Base-by-base conservation (phyloP, 352 stramenopile species). In the Phytophthora fragariaefolia region DNA sequence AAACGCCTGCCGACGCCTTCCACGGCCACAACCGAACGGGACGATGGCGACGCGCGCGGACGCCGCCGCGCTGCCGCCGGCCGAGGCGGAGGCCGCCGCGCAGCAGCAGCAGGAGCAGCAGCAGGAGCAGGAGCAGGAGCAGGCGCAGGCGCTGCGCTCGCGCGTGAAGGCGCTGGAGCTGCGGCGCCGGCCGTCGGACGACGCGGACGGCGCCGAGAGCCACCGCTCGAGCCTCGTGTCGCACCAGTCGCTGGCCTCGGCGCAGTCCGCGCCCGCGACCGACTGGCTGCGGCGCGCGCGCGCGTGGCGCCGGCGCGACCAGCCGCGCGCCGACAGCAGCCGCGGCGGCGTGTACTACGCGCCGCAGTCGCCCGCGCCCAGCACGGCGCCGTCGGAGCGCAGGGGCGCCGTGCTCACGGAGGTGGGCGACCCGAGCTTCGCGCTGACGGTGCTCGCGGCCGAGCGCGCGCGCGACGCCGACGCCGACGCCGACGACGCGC, bases 391-490 rank as follows among this genome's bases (percentile, higher is more conserved):
- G 18, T 76, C 66, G 1, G 76, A 76, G 53, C 67, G 40, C 49
- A 88, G 74, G 68, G 77, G 73, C 20, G 72, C 79, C 5, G 75
- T 92, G 8, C 54, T 92, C 20, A 92, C 84, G 0, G 84, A 92
- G 48, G 82, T 92, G 4, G 80, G 76, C 2, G 79, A 79, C 8
- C 58, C 69, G 3, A 68, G 49, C 27, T 83, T 85, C 48, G 71
- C 69, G 8, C 48, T 91, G 7, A 66, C 78, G 18, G 51, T 87
- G 24, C 82, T 82, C 40, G 46, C 68, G 32, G 67, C 61, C 27
- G 58, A 71, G 23, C 30, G 68, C 45, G 48, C 20, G 23, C 53
- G 53, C 20, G 42, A 75, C 2, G 49, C 67, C 7, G 32, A 73
- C 24, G 59, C 72, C 27, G 51, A 73, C 6, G 22, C 77, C 22